These are phyloP conservation scores for Amauroascus verrucosus DNA, from an alignment of 2,329 filamentous ascomycete genomes.

Conservation along the genomic window DNA sequence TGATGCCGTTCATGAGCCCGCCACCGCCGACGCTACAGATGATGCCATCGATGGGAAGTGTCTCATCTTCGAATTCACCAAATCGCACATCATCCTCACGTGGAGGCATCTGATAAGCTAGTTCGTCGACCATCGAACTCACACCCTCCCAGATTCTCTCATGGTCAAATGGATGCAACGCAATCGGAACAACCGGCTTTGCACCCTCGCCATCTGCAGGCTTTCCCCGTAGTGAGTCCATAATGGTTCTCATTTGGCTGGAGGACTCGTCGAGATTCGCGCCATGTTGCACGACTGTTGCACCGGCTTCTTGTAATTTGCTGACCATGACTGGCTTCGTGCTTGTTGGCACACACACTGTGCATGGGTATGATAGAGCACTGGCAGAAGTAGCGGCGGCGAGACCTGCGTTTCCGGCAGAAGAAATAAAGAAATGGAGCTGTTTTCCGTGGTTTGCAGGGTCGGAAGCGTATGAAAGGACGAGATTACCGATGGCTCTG, in stretches of 20 bases:
- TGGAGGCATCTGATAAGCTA: constrained; percentile 33
- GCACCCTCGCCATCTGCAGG: constrained; percentile 12
- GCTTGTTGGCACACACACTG: constrained; percentile 60
- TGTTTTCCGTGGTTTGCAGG: constrained; percentile 35
- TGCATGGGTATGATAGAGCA: constrained; percentile 54
- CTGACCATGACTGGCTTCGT: constrained; percentile 60
- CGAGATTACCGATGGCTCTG: constrained; percentile 59
- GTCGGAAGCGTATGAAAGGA: constrained; percentile 43
- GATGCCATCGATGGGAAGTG: constrained; percentile 52
- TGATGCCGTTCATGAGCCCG: constrained; percentile 65
- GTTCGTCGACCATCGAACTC: constrained; percentile 37
- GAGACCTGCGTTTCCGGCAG: constrained; percentile 74
- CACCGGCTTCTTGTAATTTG: constrained; percentile 59
- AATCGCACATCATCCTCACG: constrained; percentile 24
- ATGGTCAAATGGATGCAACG: constrained; percentile 38
- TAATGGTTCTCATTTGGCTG: constrained; percentile 36
- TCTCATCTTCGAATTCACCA: constrained; percentile 21
- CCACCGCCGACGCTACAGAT: constrained; percentile 74
- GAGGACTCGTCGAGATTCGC: constrained; percentile 61
- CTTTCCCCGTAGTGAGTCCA: constrained; percentile 16
- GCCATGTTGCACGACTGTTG: constrained; percentile 58
- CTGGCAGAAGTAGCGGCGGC: constrained; percentile 65
- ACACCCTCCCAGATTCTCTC: constrained; percentile 39
- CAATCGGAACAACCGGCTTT: constrained; percentile 31
- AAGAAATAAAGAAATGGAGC: constrained; percentile 67